Evolutionary conservation across 2,329 filamentous ascomycete genomes (phyloP).

Genomic region (Cladosporium sp.): DNA sequence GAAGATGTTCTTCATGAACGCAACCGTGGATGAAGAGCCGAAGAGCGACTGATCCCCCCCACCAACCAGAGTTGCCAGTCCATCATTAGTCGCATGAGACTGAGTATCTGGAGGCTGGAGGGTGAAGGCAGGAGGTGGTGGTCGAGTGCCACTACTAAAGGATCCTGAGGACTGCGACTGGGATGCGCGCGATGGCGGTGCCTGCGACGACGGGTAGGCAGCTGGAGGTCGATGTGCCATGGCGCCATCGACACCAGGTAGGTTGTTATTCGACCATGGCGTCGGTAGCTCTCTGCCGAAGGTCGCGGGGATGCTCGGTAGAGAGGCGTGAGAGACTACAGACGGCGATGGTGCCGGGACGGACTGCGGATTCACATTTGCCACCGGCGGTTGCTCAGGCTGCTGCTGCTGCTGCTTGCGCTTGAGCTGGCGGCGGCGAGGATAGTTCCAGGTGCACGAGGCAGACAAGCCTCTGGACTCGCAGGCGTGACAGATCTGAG

Average conservation of each 20-base stretch:
- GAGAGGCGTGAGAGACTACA: neutral
- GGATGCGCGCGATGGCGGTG: neutral
- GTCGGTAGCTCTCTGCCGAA: conserved; percentile 9
- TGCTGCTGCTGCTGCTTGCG: neutral
- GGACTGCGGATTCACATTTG: neutral
- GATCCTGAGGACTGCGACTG: conserved; percentile 6
- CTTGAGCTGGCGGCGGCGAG: conserved; percentile 6
- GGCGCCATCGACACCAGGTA: neutral
- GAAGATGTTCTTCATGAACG: conserved; percentile 19
- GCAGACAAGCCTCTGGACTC: conserved; percentile 9
- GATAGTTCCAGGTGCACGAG: conserved; percentile 10
- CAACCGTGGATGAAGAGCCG: conserved; percentile 24
- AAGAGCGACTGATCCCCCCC: conserved; percentile 14
- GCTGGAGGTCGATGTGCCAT: conserved; percentile 9
- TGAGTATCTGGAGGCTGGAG: conserved; percentile 5
- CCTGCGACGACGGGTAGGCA: neutral
- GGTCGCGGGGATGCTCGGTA: conserved; percentile 10
- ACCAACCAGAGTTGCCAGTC: conserved; percentile 1
- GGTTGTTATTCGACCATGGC: conserved; percentile 5
- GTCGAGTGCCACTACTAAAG: conserved; percentile 1
- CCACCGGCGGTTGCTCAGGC: neutral
- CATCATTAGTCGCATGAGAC: neutral
- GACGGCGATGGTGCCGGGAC: neutral
- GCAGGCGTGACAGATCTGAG: conserved; percentile 10
- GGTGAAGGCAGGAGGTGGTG: conserved; percentile 6